These are phyloP conservation scores for Linnemannia hyalina DNA, from an alignment of 192 early-diverging fungal species.

Conservation along the genomic window DNA sequence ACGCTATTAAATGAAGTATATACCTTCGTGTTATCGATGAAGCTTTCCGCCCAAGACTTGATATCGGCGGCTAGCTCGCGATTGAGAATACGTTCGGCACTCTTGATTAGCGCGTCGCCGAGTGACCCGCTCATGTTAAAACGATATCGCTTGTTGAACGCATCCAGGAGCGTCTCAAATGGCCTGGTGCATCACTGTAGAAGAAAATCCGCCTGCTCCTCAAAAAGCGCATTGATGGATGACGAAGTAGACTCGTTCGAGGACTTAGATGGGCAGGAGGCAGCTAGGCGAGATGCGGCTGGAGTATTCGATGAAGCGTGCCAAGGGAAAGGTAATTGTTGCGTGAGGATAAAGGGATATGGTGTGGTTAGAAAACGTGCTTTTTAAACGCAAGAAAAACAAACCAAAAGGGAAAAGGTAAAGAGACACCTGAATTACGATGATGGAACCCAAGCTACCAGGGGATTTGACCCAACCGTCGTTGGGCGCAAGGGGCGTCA, in stretches of 20 bases:
- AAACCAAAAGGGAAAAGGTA: background rate
- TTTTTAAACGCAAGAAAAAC: background rate
- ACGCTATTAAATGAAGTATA: too few relatives aligned
- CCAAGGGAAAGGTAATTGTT: too few relatives aligned
- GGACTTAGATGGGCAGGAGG: background rate
- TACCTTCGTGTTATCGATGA: too few relatives aligned
- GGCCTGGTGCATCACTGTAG: background rate
- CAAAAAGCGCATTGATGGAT: slow-evolving; percentile 8
- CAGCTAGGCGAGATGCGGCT: too few relatives aligned
- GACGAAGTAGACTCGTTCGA: background rate
- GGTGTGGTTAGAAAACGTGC: too few relatives aligned
- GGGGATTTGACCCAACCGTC: slow-evolving; percentile 49
- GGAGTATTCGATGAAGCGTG: background rate
- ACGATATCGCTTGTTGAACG: slow-evolving; percentile 7
- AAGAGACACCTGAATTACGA: background rate
- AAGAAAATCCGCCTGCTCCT: slow-evolving; percentile 7
- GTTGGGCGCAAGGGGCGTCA: slow-evolving; percentile 36
- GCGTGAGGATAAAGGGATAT: too few relatives aligned
- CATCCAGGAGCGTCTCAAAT: slow-evolving; percentile 9
- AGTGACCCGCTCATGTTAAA: background rate
- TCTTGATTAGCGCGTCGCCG: too few relatives aligned
- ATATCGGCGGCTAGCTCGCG: too few relatives aligned
- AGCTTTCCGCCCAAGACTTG: too few relatives aligned
- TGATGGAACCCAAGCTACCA: slow-evolving; percentile 41
- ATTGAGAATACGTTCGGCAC: too few relatives aligned